Percentiles rank a stretch among this genome's conserved stretches.
Conservation (phyloP, 805 yeast genomes). For the Kodamaea nitidulidarum region DNA sequence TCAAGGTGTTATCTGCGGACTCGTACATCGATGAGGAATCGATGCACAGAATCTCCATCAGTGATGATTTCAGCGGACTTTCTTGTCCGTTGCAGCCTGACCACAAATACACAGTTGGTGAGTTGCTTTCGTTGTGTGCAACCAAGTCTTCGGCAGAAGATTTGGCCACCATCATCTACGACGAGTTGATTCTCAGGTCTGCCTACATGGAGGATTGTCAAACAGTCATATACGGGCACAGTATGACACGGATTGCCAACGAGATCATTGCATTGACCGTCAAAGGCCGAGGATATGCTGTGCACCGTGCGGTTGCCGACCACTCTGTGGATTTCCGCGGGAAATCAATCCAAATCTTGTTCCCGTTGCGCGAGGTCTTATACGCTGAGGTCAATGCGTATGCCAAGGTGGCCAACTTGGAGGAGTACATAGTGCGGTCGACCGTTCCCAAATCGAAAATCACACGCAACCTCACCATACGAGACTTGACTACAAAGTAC, state of each 20-base stretch:
- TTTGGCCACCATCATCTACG: constrained; percentile 44
- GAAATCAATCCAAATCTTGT: constrained; percentile 43
- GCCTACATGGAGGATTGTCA: constrained; percentile 45
- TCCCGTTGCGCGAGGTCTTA: constrained; percentile 76
- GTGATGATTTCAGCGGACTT: constrained; percentile 24
- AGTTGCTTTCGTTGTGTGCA: constrained; percentile 37
- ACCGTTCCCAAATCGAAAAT: constrained; percentile 32
- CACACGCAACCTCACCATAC: constrained; percentile 72
- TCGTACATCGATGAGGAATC: constrained; percentile 32
- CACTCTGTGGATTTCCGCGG: constrained; percentile 27
- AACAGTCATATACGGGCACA: constrained; percentile 69
- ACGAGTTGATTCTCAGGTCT: constrained; percentile 42
- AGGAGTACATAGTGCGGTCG: constrained; percentile 21
- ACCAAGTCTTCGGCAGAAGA: constrained; percentile 67
- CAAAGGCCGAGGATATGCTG: constrained; percentile 76
- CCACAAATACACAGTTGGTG: constrained; percentile 19
- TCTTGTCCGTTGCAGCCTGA: constrained; percentile 7
- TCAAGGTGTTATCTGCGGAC: constrained; percentile 41
- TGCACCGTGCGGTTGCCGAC: constrained; percentile 51
- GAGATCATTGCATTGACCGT: constrained; percentile 75
- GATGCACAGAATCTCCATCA: constrained; percentile 29
- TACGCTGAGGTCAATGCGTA: constrained; percentile 63
- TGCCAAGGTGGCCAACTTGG: constrained; percentile 38
- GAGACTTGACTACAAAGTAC: constrained; percentile 72
- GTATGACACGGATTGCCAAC: constrained; percentile 81